These are phyloP conservation scores for Glutinoglossum americanum DNA, from an alignment of 495 filamentous ascomycete species.

Conservation along the genomic window DNA sequence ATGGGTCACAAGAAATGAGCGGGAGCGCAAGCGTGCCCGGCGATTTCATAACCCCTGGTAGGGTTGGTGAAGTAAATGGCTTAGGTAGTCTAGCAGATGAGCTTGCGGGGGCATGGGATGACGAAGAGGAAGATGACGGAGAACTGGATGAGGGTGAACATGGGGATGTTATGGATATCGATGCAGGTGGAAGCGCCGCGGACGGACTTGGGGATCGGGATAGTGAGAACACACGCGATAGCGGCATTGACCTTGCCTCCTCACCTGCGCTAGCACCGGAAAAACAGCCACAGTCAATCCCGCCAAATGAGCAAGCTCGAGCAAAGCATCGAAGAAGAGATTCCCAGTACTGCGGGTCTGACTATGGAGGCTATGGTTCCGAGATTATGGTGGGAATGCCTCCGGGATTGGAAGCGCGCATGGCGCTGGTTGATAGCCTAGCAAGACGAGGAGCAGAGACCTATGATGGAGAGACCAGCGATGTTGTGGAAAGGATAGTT, in stretches of 20 bases:
- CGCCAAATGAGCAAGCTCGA: not conserved
- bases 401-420: constrained; percentile 45
- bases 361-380: constrained; percentile 41
- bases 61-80: constrained; percentile 27
- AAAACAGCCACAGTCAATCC: not conserved
- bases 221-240: constrained; percentile 7
- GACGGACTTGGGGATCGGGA: constrained; percentile 2
- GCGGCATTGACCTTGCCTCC: constrained; percentile 1
- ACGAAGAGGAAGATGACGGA: constrained; percentile 18
- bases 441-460: constrained; percentile 50
- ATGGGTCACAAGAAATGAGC: constrained; percentile 29
- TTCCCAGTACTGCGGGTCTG: constrained; percentile 34
- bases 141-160: not conserved
- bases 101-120: constrained; percentile 39
- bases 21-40: constrained; percentile 19
- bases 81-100: constrained; percentile 74
- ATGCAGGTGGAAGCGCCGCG: not conserved
- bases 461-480: constrained; percentile 45
- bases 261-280: not conserved
- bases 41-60: not conserved
- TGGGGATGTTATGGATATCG: not conserved
- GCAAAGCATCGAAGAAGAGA: constrained; percentile 22
- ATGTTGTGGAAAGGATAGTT: constrained; percentile 47
- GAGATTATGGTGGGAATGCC: constrained; percentile 56
- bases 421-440: constrained; percentile 57